Base-by-base conservation (phyloP, 2,329 filamentous ascomycete genomes). In the Fusarium brevicatenulatum region DNA sequence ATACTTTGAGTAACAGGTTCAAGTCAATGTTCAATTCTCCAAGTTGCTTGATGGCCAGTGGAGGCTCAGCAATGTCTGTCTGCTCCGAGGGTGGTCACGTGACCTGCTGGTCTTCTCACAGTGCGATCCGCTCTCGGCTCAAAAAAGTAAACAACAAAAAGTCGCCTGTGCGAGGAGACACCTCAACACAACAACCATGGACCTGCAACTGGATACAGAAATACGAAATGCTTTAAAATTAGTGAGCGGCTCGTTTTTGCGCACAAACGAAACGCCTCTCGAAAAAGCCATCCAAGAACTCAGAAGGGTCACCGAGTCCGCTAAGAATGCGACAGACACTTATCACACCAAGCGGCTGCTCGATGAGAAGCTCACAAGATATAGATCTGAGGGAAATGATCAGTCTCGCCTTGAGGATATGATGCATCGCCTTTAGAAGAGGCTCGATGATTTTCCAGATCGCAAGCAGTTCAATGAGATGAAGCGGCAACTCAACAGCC, bases 1-100 rank as follows among this genome's bases (percentile, higher is more conserved):
- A n/a, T n/a, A 8, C 13, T 3, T 3, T 16, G 13, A 32, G 7
- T 10, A 9, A 12, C 10, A 10, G 1, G 1, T 25, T 6, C 4
- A 3, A 19, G 9, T 36, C 9, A 8, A 5, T 15, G 7, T 25
- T 19, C 3, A 16, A 15, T 2, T 23, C 25, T 28, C 25, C 7
- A 28, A 4, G 5, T 50, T 9, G 9, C 16, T 23, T 34, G 6
- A 16, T 53, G 19, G 6, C 1, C 23, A 28, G 23, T 39, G 4
- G 7, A 49, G 19, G 55, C 32, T 57, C 9, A 13, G 2, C 11
- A 19, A 21, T 23, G 5, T 12, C 44, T n/a, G 40, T 58, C 18
- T 46, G 18, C 16, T n/a, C 16, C 3, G 0, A 15, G 9, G 42
- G 59, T 28, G 18, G 7, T 6, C 52, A 63, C 53, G 59, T 63